A percentile compares a stretch with the other conserved stretches of the same genome.
phyloP scores from a whole-genome alignment of 148 eudicot genomes.

The Amaranthus cruentus region DNA sequence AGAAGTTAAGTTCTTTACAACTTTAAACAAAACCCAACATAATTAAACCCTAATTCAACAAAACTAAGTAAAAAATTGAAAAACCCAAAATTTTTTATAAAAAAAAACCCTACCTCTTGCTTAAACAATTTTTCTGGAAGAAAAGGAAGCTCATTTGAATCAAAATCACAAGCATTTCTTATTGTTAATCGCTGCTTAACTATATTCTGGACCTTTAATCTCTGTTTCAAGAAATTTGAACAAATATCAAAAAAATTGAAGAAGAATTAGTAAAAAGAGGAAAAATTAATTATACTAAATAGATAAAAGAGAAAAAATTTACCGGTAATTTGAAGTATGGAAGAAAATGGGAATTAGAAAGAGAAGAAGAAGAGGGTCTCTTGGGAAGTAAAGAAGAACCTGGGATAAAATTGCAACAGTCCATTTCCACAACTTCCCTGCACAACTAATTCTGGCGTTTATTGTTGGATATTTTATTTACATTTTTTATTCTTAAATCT shows the following conservation, averaged over 20 bases:
- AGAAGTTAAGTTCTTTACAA: constrained; percentile 4
- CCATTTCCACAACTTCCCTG: constrained; percentile 34
- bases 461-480: background rate
- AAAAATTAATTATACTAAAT: background rate
- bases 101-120: constrained; percentile 53
- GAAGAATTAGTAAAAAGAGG: background rate
- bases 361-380: constrained; percentile 36
- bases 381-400: constrained; percentile 37
- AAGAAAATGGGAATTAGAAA: constrained; percentile 31
- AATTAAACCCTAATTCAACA: constrained; percentile 3
- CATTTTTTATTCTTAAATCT: no score
- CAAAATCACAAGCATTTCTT: constrained; percentile 53
- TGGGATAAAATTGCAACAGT: constrained; percentile 44
- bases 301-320: background rate
- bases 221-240: constrained; percentile 26
- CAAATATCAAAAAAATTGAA: background rate
- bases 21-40: constrained; percentile 5
- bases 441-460: background rate
- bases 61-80: background rate
- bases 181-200: constrained; percentile 29
- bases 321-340: constrained; percentile 43
- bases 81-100: background rate
- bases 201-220: constrained; percentile 32
- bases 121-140: constrained; percentile 51
- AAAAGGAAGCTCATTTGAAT: constrained; percentile 48